Conservation (phyloP, 306 rosid genomes). For the Vachellia pachyceras region DNA sequence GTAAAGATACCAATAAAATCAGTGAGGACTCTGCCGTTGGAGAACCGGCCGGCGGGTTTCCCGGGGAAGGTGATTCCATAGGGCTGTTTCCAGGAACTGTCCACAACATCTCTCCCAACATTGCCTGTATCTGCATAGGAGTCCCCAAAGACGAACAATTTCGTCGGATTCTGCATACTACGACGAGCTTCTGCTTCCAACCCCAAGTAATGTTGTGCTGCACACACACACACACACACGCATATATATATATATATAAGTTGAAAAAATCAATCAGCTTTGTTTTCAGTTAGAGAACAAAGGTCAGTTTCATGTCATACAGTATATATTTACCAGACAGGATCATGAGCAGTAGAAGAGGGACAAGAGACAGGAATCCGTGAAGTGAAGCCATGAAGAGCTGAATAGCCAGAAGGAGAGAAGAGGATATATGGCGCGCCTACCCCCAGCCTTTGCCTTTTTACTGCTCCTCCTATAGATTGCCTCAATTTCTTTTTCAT, state of each 20-base stretch:
- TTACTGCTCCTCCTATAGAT: background rate
- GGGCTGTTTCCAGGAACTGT: slow-evolving; percentile 2
- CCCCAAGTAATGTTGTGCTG: slow-evolving; percentile 14
- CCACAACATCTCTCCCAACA: background rate
- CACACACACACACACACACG: background rate
- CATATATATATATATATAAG: background rate
- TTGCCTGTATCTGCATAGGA: slow-evolving; percentile 33
- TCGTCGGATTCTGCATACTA: background rate
- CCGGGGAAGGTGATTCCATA: slow-evolving; percentile 33
- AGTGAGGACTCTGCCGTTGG: slow-evolving; percentile 32
- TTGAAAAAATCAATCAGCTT: background rate
- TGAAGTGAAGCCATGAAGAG: slow-evolving; percentile 13
- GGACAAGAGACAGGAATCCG: background rate
- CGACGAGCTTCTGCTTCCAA: slow-evolving; percentile 30
- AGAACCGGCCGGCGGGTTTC: slow-evolving; percentile 32
- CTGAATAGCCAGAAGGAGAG: background rate
- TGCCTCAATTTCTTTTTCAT: background rate
- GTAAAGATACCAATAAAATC: slow-evolving; percentile 26
- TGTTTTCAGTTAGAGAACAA: background rate
- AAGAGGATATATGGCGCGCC: background rate
- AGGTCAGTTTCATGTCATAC: background rate
- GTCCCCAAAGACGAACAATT: slow-evolving; percentile 35
- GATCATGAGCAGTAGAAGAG: background rate
- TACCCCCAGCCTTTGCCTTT: background rate
- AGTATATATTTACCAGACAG: slow-evolving; percentile 18